These are phyloP conservation scores for Endocalyx cinctus DNA, from an alignment of 2,329 filamentous ascomycete species.

Conservation along the genomic window DNA sequence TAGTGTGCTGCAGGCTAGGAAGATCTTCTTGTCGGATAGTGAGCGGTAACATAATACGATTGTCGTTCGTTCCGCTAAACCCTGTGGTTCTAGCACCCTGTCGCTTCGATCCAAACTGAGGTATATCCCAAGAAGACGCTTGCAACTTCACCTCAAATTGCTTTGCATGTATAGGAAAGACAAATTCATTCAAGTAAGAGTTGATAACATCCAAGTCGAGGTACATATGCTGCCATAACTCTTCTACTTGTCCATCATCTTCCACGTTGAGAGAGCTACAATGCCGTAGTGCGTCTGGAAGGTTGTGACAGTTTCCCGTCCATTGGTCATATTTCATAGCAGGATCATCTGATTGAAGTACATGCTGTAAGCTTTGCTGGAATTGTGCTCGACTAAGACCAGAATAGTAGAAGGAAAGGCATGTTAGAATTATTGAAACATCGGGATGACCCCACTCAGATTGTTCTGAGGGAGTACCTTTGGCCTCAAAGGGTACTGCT, in stretches of 20 bases:
- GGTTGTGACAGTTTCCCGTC: conserved; percentile 27
- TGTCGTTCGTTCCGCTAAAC: conserved; percentile 71
- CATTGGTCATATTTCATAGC: conserved; percentile 50
- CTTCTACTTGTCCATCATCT: conserved; percentile 43
- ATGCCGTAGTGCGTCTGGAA: conserved; percentile 41
- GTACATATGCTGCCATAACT: conserved; percentile 46
- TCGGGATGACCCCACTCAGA: conserved; percentile 67
- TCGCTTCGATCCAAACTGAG: conserved; percentile 30
- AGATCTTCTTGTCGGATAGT: conserved; percentile 59
- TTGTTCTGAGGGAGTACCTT: conserved; percentile 56
- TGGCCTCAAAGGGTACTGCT: conserved; percentile 63
- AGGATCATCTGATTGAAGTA: conserved; percentile 53
- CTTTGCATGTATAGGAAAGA: conserved; percentile 61
- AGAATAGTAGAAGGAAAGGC: conserved; percentile 62
- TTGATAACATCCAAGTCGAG: conserved; percentile 48
- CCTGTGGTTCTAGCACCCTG: conserved; percentile 49
- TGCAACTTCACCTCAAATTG: conserved; percentile 61
- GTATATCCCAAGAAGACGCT: conserved; percentile 64
- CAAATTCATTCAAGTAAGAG: conserved; percentile 57
- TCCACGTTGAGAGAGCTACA: conserved; percentile 57
- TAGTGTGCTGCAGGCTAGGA: conserved; percentile 50
- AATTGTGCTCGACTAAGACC: conserved; percentile 49
- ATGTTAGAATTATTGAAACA: conserved; percentile 61
- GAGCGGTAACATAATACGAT: conserved; percentile 53
- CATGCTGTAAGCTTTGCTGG: conserved; percentile 39